A percentile compares a stretch with the other conserved stretches of the same genome.
Conservation (phyloP, 768 basidiomycete genomes). For the Rubroboletus satanas region DNA sequence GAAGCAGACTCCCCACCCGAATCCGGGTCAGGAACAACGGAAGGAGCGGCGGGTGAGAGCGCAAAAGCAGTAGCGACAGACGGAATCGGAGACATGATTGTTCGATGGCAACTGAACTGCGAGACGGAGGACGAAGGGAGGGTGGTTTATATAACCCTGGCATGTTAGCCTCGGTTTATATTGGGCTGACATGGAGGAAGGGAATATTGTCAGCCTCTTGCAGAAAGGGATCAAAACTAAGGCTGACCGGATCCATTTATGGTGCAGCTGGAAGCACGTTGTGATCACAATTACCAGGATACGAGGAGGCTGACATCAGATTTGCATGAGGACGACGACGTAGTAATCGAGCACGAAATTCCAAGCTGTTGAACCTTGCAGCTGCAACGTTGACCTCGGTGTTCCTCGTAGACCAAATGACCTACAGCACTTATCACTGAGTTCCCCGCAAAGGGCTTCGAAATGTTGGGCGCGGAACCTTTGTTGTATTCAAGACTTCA, state of each 20-base stretch:
- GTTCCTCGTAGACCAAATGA: no score
- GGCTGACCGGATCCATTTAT: not conserved
- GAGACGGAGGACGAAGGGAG: not conserved
- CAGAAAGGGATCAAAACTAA: not conserved
- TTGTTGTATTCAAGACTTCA: not conserved
- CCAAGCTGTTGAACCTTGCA: not conserved
- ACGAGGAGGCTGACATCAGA: no score
- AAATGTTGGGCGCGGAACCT: not conserved
- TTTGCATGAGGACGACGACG: not conserved
- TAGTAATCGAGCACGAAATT: not conserved
- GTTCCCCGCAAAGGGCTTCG: no score
- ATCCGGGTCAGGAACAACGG: not conserved
- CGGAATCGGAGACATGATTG: conserved; percentile 17
- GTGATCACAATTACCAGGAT: not conserved
- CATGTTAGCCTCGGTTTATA: conserved; percentile 6
- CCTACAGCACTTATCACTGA: not conserved
- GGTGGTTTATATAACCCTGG: conserved; percentile 1
- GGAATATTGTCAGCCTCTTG: conserved; percentile 10
- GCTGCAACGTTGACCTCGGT: not conserved
- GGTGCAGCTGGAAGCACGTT: not conserved
- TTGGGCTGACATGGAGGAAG: not conserved
- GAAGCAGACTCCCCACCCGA: not conserved
- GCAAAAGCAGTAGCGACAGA: conserved; percentile 9
- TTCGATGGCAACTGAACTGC: conserved; percentile 1
- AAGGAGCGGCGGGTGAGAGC: conserved; percentile 1